These are phyloP conservation scores for Tetrahymena malaccensis DNA, from an alignment of 73 alveolate genomes.

Conservation along the genomic window DNA sequence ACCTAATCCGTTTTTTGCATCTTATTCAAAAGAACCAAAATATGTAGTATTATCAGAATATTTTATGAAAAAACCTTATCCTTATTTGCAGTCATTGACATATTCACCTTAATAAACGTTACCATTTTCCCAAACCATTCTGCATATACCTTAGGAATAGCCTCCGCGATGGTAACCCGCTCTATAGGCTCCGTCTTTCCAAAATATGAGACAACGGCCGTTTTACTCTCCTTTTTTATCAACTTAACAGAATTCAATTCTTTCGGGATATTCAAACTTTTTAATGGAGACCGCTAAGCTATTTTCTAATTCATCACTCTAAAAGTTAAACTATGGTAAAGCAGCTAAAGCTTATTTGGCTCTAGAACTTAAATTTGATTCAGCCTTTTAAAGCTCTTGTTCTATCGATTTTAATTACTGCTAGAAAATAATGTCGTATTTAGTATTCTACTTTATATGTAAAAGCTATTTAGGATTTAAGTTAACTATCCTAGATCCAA, in stretches of 20 bases:
- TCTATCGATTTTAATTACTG: not conserved
- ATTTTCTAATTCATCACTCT: not conserved
- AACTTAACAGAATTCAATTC: not conserved
- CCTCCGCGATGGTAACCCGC: not conserved
- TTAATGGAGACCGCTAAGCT: not conserved
- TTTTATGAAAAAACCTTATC: not conserved
- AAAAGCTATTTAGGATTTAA: not conserved
- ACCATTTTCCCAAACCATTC: not conserved
- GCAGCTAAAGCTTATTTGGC: not conserved
- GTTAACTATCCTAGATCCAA: not conserved
- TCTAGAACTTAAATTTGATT: not conserved
- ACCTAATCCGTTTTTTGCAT: not conserved
- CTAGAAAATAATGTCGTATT: not conserved
- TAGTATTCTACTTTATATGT: not conserved
- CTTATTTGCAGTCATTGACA: not conserved
- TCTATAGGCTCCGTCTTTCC: not conserved
- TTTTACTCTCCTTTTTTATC: not conserved
- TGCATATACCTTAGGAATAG: not conserved
- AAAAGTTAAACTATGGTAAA: not conserved
- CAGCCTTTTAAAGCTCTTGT: not conserved
- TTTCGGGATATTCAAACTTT: not conserved
- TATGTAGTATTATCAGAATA: not conserved
- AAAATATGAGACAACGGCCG: not conserved
- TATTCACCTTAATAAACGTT: not conserved
- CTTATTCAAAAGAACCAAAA: not conserved